phyloP scores from a whole-genome alignment of 306 rosid species.

The Rubus parviflorus region DNA sequence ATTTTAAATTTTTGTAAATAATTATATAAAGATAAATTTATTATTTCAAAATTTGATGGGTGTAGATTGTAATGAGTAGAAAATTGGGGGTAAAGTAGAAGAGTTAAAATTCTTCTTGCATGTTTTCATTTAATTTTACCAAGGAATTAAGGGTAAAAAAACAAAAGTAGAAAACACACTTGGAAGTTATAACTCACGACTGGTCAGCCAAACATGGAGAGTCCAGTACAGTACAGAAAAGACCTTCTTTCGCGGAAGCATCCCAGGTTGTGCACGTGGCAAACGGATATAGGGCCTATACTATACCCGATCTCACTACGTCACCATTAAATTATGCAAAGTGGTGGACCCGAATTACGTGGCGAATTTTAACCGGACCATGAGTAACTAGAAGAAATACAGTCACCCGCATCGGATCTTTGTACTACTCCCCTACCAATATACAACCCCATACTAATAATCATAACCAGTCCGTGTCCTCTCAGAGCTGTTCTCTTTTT shows the following conservation, averaged over 20 bases:
- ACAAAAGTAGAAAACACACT: neutral
- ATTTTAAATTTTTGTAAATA: no score
- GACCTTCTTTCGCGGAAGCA: conserved; percentile 12
- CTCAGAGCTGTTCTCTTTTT: neutral
- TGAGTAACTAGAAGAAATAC: neutral
- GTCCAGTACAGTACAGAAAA: neutral
- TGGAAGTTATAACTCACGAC: neutral
- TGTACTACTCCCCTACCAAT: neutral
- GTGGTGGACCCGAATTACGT: neutral
- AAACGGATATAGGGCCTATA: neutral
- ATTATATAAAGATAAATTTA: no score
- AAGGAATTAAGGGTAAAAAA: neutral
- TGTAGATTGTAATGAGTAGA: neutral
- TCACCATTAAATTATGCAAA: neutral
- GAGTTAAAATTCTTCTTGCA: neutral
- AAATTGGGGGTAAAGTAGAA: neutral
- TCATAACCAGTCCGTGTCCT: conserved; percentile 13
- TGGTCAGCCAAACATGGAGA: neutral
- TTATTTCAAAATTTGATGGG: neutral
- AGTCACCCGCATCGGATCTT: conserved; percentile 3
- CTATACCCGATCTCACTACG: conserved; percentile 2
- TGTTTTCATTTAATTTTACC: no score
- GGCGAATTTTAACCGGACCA: neutral
- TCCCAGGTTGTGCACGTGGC: conserved; percentile 3
- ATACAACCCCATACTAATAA: neutral